phyloP scores from a whole-genome alignment of 2,329 filamentous ascomycete genomes.

The Aschersonia sp. region DNA sequence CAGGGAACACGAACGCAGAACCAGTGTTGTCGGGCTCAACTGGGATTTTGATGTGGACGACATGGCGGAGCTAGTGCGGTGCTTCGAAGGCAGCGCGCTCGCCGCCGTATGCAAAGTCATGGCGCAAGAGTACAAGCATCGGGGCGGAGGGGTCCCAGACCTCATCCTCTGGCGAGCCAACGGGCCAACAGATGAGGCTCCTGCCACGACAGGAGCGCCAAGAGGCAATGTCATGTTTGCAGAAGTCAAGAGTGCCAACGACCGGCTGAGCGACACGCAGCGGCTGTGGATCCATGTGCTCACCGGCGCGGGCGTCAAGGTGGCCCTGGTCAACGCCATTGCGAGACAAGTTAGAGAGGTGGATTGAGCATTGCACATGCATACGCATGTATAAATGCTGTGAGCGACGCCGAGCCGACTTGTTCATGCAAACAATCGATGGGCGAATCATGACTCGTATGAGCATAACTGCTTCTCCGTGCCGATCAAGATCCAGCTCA shows the following conservation, averaged over 20 bases:
- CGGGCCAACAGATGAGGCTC: not conserved
- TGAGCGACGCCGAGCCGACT: not conserved
- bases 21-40: slow-evolving; percentile 80
- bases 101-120: slow-evolving; percentile 82
- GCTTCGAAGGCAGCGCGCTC: slow-evolving; percentile 68
- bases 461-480: not conserved
- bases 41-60: slow-evolving; percentile 78
- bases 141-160: slow-evolving; percentile 83
- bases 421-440: not conserved
- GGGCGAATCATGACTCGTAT: not conserved
- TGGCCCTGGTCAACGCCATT: slow-evolving; percentile 62
- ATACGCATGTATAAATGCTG: not conserved
- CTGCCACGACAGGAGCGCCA: slow-evolving; percentile 16
- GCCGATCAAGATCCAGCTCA: not conserved
- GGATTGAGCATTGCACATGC: slow-evolving; percentile 10
- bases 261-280: slow-evolving; percentile 90
- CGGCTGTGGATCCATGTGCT: slow-evolving; percentile 94
- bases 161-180: slow-evolving; percentile 66
- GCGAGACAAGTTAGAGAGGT: slow-evolving; percentile 35
- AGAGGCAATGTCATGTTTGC: slow-evolving; percentile 57
- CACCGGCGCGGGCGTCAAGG: slow-evolving; percentile 66
- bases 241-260: slow-evolving; percentile 75
- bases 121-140: slow-evolving; percentile 82
- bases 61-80: slow-evolving; percentile 60
- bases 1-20: slow-evolving; percentile 52